Base-by-base conservation (phyloP, 2,329 filamentous ascomycete species). In the Colletotrichum spinosum region DNA sequence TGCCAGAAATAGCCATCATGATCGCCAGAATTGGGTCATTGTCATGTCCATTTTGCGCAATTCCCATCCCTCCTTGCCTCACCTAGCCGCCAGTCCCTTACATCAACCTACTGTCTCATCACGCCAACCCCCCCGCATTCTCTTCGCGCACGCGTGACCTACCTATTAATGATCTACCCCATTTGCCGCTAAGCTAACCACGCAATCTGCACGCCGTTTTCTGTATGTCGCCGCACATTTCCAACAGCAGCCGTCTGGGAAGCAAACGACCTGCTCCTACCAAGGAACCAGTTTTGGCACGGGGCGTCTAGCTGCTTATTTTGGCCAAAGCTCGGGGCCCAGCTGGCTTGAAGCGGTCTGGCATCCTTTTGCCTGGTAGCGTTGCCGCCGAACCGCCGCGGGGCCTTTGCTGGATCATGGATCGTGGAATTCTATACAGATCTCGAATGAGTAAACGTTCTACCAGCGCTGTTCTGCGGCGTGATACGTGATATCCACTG, bases 1-100 rank as follows among this genome's bases (percentile, higher is more conserved):
- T 9, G 17, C 35, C 46, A 44, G 46, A 53, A 49, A 56, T 56
- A 55, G 37, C 51, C 8, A 13, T 33, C 4, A 10, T 33, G 62
- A 62, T 65, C 58, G 62, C 10, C 58, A n/a, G 55, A 65, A 56
- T 49, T 53, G 46, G 57, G 41, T 56, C 62, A 56, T 62, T 52
- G 15, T 48, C 41, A 62, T 52, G 17, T 10, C 34, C 13, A 17
- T 48, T 62, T 38, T 52, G 52, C 52, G 52, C 52, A 56, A 53
- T 56, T 62, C 62, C 62, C 62, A 56, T 56, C 57, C 15, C 45
- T 53, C 37, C 37, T 25, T 59, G 38, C 9, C 9, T 38, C 2
- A 58, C 60, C 45, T n/a, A n/a, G 35, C 60, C 60, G 55, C 41
- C 55, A 25, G 41, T 60, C 11, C 55, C 42, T 49, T 64, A 65